A percentile compares a stretch with the other conserved stretches of the same genome.
phyloP scores from a whole-genome alignment of 805 yeast species.

The Candida tibetensis region DNA sequence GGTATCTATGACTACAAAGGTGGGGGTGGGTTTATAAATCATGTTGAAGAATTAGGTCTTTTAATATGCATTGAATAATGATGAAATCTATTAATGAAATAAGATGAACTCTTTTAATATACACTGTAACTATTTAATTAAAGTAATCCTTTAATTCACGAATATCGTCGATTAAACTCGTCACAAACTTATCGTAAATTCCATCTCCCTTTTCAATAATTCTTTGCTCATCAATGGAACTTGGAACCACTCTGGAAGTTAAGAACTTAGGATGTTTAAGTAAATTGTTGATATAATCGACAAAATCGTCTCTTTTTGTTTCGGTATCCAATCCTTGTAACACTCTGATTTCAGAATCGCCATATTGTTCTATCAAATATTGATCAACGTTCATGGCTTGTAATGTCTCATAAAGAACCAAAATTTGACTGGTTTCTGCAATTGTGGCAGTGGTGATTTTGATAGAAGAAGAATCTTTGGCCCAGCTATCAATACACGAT shows the following conservation, averaged over 20 bases:
- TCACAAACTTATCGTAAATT: constrained; percentile 33
- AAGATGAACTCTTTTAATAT: too few species aligned
- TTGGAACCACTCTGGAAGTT: constrained; percentile 62
- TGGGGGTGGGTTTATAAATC: too few species aligned
- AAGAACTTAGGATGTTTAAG: constrained; percentile 85
- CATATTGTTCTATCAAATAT: constrained; percentile 28
- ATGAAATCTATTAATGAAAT: too few species aligned
- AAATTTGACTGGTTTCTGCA: constrained; percentile 53
- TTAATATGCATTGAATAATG: too few species aligned
- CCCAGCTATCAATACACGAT: constrained; percentile 67
- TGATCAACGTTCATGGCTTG: constrained; percentile 51
- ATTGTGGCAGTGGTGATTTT: constrained; percentile 35
- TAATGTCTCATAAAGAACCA: constrained; percentile 60
- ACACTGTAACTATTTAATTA: constrained; percentile 1
- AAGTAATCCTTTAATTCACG: constrained; percentile 49
- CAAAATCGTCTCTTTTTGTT: constrained; percentile 57
- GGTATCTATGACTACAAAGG: too few species aligned
- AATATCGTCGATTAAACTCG: constrained; percentile 48
- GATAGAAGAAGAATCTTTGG: constrained; percentile 47
- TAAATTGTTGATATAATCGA: constrained; percentile 63
- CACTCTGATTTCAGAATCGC: constrained; percentile 26
- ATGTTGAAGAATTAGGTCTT: too few species aligned
- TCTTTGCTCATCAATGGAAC: constrained; percentile 63
- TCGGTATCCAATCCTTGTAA: constrained; percentile 63
- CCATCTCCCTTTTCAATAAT: constrained; percentile 48